Conservation (phyloP, 1,284 basidiomycete species). For the Moesziomyces globuligerus region DNA sequence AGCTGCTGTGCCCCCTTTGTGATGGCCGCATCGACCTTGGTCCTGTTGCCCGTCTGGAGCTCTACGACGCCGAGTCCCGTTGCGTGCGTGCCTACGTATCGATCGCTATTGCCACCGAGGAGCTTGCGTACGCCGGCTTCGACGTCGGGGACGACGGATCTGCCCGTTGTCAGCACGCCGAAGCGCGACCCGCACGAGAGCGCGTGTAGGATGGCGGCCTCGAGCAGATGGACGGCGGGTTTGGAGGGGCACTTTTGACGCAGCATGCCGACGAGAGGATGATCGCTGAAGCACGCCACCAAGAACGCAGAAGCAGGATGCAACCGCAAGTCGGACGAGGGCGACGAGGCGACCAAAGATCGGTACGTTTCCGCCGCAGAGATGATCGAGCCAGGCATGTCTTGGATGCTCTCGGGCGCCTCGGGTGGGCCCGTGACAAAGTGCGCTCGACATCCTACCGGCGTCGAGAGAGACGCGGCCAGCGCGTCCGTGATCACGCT, state of each 20-base stretch:
- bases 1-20: slow-evolving; percentile 22
- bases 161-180: slow-evolving; percentile 53
- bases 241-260: slow-evolving; percentile 12
- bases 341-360: neutral
- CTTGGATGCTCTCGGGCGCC: slow-evolving; percentile 42
- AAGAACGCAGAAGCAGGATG: slow-evolving; percentile 32
- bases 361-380: slow-evolving; percentile 44
- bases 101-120: slow-evolving; percentile 39
- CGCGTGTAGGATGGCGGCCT: slow-evolving; percentile 45
- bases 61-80: slow-evolving; percentile 54
- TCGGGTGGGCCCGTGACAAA: slow-evolving; percentile 43
- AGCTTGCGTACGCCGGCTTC: slow-evolving; percentile 40
- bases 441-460: slow-evolving; percentile 1
- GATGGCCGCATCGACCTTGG: slow-evolving; percentile 34
- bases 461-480: slow-evolving; percentile 1
- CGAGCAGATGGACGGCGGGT: slow-evolving; percentile 47
- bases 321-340: neutral
- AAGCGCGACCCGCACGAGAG: slow-evolving; percentile 16
- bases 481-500: slow-evolving; percentile 28
- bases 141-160: slow-evolving; percentile 45
- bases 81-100: slow-evolving; percentile 47
- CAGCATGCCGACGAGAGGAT: slow-evolving; percentile 50
- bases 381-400: slow-evolving; percentile 25
- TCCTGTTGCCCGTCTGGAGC: slow-evolving; percentile 22
- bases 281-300: slow-evolving; percentile 56